phyloP scores from a whole-genome alignment of 495 filamentous ascomycete species.

The Hyaloscypha hepaticicola region DNA sequence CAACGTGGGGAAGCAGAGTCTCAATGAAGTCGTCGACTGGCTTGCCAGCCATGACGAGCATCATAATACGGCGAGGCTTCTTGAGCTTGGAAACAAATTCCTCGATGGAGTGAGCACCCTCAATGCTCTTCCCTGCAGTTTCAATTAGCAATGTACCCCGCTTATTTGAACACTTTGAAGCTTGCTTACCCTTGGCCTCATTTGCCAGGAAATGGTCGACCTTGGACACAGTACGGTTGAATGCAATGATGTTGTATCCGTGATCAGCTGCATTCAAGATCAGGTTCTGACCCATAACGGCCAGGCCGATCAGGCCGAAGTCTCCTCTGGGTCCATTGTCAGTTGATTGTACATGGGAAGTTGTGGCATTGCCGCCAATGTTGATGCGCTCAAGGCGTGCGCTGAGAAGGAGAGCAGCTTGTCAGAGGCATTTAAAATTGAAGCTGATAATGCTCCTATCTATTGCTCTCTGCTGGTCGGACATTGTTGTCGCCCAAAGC shows the following conservation, averaged over 20 bases:
- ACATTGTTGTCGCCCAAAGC: background rate
- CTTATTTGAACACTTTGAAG: slow-evolving; percentile 10
- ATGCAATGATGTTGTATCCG: slow-evolving; percentile 92
- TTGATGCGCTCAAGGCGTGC: slow-evolving; percentile 84
- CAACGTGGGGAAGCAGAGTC: slow-evolving; percentile 83
- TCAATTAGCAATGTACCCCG: slow-evolving; percentile 19
- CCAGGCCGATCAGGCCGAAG: slow-evolving; percentile 99
- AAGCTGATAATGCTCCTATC: background rate
- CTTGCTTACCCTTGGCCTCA: slow-evolving; percentile 84
- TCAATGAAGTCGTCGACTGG: slow-evolving; percentile 98
- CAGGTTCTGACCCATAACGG: slow-evolving; percentile 97
- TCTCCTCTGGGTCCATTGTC: slow-evolving; percentile 56
- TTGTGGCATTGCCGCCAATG: slow-evolving; percentile 53
- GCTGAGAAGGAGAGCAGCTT: slow-evolving; percentile 55
- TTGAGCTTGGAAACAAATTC: slow-evolving; percentile 96
- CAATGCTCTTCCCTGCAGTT: slow-evolving; percentile 74
- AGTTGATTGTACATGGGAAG: slow-evolving; percentile 20
- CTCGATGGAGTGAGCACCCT: slow-evolving; percentile 90
- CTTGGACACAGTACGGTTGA: slow-evolving; percentile 97
- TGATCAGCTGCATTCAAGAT: slow-evolving; percentile 98
- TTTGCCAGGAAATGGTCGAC: slow-evolving; percentile 93
- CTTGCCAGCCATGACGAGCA: slow-evolving; percentile 96
- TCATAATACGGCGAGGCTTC: slow-evolving; percentile 92
- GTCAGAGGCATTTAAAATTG: slow-evolving; percentile 18
- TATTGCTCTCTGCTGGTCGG: background rate